A percentile compares a stretch with the other conserved stretches of the same genome.
These are phyloP conservation scores for Begonia masoniana DNA, from an alignment of 306 rosid genomes.

Conservation along the genomic window DNA sequence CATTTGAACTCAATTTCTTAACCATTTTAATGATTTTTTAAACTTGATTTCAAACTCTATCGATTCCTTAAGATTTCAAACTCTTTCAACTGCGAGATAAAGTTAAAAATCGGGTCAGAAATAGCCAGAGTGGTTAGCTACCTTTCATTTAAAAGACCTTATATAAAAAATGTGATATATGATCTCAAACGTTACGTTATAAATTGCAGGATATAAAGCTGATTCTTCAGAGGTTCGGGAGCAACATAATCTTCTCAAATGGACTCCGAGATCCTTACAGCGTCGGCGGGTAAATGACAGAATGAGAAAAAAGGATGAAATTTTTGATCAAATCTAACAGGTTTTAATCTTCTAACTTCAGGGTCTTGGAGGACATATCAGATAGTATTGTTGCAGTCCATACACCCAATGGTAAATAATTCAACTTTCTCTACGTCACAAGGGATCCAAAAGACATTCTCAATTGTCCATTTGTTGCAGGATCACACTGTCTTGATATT, in stretches of 20 bases:
- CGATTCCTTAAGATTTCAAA: no score
- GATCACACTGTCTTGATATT: slow-evolving; percentile 28
- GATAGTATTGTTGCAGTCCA: slow-evolving; percentile 27
- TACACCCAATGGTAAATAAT: slow-evolving; percentile 20
- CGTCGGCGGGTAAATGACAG: slow-evolving; percentile 31
- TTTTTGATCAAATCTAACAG: neutral
- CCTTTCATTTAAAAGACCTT: no score
- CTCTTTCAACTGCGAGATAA: no score
- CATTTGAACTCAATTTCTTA: no score
- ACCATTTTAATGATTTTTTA: no score
- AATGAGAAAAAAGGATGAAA: neutral
- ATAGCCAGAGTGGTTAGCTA: no score
- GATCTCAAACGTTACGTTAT: no score
- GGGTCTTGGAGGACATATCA: slow-evolving; percentile 37
- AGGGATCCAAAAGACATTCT: neutral
- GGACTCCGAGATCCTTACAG: slow-evolving; percentile 60
- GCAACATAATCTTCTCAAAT: slow-evolving; percentile 67
- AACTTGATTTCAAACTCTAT: no score
- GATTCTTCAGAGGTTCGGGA: slow-evolving; percentile 35
- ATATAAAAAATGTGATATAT: no score
- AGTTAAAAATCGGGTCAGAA: no score
- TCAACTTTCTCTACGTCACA: neutral
- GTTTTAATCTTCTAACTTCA: slow-evolving; percentile 3
- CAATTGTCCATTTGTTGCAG: slow-evolving; percentile 12
- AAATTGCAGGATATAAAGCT: slow-evolving; percentile 30